Percentiles rank a stretch among this genome's conserved stretches.
phyloP scores from a whole-genome alignment of 2,329 filamentous ascomycete genomes.

The Lasiodiplodia sp. region DNA sequence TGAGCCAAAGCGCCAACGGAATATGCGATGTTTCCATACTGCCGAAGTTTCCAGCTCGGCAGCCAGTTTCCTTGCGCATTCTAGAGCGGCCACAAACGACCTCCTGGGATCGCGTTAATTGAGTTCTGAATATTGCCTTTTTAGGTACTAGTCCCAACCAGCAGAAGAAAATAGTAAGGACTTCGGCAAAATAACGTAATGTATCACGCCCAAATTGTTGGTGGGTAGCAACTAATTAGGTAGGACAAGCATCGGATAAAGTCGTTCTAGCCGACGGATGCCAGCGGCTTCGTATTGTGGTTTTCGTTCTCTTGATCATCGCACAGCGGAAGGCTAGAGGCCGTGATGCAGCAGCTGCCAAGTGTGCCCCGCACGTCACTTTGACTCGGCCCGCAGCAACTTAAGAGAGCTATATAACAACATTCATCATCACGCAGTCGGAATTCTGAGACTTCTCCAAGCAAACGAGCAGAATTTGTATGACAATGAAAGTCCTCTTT shows the following conservation, averaged over 20 bases:
- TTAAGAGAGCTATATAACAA: neutral
- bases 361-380: constrained; percentile 19
- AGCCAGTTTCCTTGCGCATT: neutral
- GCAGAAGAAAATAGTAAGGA: neutral
- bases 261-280: neutral
- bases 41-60: neutral
- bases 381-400: constrained; percentile 2
- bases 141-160: constrained; percentile 2
- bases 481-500: neutral
- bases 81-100: neutral
- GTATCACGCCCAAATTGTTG: neutral
- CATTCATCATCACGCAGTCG: neutral
- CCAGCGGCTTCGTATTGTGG: neutral
- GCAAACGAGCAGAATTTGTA: neutral
- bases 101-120: neutral
- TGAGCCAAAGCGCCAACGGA: neutral
- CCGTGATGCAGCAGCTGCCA: constrained; percentile 2
- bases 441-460: neutral
- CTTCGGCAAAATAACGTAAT: neutral
- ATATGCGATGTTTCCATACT: neutral
- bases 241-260: neutral
- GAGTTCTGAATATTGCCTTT: neutral
- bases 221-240: neutral
- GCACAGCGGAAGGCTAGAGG: neutral
- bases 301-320: neutral